Conservation (phyloP, 768 basidiomycete genomes). For the Lactarius tabidus region DNA sequence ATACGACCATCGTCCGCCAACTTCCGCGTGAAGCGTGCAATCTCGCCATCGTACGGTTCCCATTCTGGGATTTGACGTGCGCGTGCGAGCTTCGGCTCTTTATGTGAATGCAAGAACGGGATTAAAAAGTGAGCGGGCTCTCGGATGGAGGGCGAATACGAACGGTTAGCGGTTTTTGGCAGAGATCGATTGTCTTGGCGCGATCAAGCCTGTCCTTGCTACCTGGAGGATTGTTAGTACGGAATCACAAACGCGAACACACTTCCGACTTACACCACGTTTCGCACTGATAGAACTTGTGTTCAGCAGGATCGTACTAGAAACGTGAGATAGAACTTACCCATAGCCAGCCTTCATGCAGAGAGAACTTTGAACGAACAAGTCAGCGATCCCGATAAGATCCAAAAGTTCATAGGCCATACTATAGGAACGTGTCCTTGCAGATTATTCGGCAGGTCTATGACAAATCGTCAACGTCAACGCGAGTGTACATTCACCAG, state of each 20-base stretch:
- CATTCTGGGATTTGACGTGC: slow-evolving; percentile 97
- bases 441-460: slow-evolving; percentile 94
- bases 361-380: slow-evolving; percentile 55
- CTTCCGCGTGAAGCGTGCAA: slow-evolving; percentile 72
- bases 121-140: neutral
- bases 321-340: slow-evolving; percentile 40
- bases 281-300: slow-evolving; percentile 68
- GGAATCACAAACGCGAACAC: neutral
- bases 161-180: slow-evolving; percentile 92
- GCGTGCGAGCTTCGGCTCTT: slow-evolving; percentile 93
- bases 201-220: slow-evolving; percentile 78
- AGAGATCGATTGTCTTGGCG: slow-evolving; percentile 90
- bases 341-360: slow-evolving; percentile 96
- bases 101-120: slow-evolving; percentile 44
- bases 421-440: slow-evolving; percentile 92
- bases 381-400: slow-evolving; percentile 9
- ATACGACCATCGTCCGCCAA: slow-evolving; percentile 70
- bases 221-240: too few species aligned
- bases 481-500: neutral
- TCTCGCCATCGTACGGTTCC: slow-evolving; percentile 91
- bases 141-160: slow-evolving; percentile 30
- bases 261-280: slow-evolving; percentile 79
- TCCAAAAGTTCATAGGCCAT: slow-evolving; percentile 32
- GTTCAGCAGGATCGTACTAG: neutral
- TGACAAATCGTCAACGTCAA: neutral